Percentiles rank a stretch among this genome's conserved stretches.
These are phyloP conservation scores for Russula ochroleuca DNA, from an alignment of 768 basidiomycete species.

Conservation along the genomic window DNA sequence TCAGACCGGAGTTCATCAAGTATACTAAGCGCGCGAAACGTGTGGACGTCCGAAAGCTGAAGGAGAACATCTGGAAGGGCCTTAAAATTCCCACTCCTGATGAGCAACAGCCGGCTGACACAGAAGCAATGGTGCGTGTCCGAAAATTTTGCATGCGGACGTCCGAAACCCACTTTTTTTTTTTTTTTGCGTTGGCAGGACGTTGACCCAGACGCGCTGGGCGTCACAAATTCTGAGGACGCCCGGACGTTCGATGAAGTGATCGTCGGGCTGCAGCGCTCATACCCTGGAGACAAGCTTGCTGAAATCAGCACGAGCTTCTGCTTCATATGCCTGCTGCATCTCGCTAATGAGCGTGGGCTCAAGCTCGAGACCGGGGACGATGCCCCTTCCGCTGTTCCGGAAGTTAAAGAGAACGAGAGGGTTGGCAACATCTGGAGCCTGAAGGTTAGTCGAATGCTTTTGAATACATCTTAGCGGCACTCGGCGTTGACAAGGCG, in stretches of 20 bases:
- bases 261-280: slow-evolving; percentile 70
- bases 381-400: slow-evolving; percentile 35
- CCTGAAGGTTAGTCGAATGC: slow-evolving; percentile 50
- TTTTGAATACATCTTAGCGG: not conserved
- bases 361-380: slow-evolving; percentile 65
- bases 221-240: slow-evolving; percentile 58
- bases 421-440: slow-evolving; percentile 71
- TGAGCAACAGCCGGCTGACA: slow-evolving; percentile 40
- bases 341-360: slow-evolving; percentile 95
- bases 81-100: slow-evolving; percentile 66
- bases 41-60: slow-evolving; percentile 93
- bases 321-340: slow-evolving; percentile 97
- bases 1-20: slow-evolving; percentile 83
- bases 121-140: slow-evolving; percentile 48
- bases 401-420: slow-evolving; percentile 39
- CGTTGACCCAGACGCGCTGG: slow-evolving; percentile 43
- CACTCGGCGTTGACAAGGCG: not conserved
- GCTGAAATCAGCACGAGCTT: slow-evolving; percentile 98
- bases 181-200: slow-evolving; percentile 41
- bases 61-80: slow-evolving; percentile 97
- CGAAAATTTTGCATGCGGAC: not conserved
- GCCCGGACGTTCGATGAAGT: slow-evolving; percentile 73
- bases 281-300: slow-evolving; percentile 92
- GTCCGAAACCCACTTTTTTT: slow-evolving; percentile 3
- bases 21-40: slow-evolving; percentile 95